Evolutionary conservation across 371 early-diverging fungal genomes (phyloP).

Genomic region (Lichtheimia ornata): DNA sequence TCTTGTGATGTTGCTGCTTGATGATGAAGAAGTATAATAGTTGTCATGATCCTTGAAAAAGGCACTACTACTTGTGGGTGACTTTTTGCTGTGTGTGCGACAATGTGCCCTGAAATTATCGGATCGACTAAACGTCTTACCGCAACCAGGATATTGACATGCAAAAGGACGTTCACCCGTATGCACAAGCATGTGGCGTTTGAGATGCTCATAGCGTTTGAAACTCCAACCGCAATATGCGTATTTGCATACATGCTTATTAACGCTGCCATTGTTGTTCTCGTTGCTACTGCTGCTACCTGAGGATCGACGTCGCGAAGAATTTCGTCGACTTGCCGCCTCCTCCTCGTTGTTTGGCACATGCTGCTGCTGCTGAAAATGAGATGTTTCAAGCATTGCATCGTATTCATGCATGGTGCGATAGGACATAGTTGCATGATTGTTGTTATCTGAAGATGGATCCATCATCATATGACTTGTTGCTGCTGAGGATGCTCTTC

Average conservation of each 20-base stretch:
- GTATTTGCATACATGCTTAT: slow-evolving; percentile 43
- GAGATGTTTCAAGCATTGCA: too few relatives aligned
- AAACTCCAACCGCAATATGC: slow-evolving; percentile 51
- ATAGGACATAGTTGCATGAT: too few relatives aligned
- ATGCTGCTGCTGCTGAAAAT: neutral
- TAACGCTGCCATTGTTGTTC: neutral
- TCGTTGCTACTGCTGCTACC: neutral
- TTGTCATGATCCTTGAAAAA: neutral
- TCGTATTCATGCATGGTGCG: too few relatives aligned
- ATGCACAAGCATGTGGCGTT: slow-evolving; percentile 67
- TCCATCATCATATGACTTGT: too few relatives aligned
- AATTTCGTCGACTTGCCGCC: neutral
- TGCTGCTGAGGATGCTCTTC: too few relatives aligned
- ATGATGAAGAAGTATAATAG: neutral
- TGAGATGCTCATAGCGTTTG: slow-evolving; percentile 78
- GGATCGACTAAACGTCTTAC: slow-evolving; percentile 64
- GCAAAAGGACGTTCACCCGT: slow-evolving; percentile 56
- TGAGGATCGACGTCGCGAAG: neutral
- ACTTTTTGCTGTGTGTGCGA: slow-evolving; percentile 33
- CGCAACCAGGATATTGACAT: slow-evolving; percentile 57
- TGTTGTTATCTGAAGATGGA: too few relatives aligned
- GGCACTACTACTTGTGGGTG: too few relatives aligned
- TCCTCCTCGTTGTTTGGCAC: neutral
- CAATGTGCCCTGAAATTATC: slow-evolving; percentile 62
- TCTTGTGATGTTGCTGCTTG: neutral